These are phyloP conservation scores for Luvunga scandens DNA, from an alignment of 345 rosid genomes.

Conservation along the genomic window DNA sequence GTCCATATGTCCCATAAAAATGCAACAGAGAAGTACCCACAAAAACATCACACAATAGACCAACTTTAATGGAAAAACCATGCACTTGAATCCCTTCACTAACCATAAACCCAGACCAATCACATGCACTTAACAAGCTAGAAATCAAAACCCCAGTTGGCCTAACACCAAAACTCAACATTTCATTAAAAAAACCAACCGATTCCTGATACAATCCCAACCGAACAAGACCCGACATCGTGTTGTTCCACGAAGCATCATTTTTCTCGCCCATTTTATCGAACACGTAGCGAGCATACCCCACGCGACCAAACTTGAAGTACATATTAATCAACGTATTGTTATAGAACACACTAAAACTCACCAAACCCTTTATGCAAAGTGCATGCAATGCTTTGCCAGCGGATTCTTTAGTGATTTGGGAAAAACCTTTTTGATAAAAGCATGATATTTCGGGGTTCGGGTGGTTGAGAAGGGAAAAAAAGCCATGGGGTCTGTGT, in stretches of 20 bases:
- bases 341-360: slow-evolving; percentile 36
- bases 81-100: slow-evolving; percentile 72
- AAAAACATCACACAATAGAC: slow-evolving; percentile 63
- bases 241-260: slow-evolving; percentile 80
- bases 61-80: slow-evolving; percentile 49
- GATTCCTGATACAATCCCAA: slow-evolving; percentile 45
- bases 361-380: slow-evolving; percentile 52
- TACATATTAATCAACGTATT: slow-evolving; percentile 79
- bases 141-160: slow-evolving; percentile 64
- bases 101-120: slow-evolving; percentile 56
- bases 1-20: slow-evolving; percentile 60
- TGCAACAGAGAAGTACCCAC: slow-evolving; percentile 82
- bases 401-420: slow-evolving; percentile 42
- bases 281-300: slow-evolving; percentile 61
- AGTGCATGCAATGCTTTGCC: slow-evolving; percentile 80
- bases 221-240: slow-evolving; percentile 70
- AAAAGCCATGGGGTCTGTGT: slow-evolving; percentile 18
- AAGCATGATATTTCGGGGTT: slow-evolving; percentile 61
- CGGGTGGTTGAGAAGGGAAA: slow-evolving; percentile 54
- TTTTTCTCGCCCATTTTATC: slow-evolving; percentile 65
- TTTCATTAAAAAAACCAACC: slow-evolving; percentile 39
- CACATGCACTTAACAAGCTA: slow-evolving; percentile 76
- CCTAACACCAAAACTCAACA: slow-evolving; percentile 39
- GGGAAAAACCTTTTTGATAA: slow-evolving; percentile 74
- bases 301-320: slow-evolving; percentile 42